Base-by-base conservation (phyloP, 169 alveolate genomes). In the Cryptosporidium canis region DNA sequence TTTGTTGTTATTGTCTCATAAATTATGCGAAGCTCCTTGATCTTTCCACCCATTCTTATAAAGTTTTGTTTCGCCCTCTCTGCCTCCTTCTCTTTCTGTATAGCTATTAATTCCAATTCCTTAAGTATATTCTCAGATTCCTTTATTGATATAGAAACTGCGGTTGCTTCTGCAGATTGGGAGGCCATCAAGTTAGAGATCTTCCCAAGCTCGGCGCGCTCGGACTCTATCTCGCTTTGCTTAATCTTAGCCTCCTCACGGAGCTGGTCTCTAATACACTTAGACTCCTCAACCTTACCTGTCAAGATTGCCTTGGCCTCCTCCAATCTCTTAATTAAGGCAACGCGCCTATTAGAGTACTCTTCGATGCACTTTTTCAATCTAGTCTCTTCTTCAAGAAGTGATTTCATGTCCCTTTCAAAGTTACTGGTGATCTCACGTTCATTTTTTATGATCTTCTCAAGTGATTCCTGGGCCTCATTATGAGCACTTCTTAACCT, bases 401-500 rank as follows among this genome's bases (percentile, higher is more conserved):
- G 41, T 9, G 45, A 61, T 0, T 14, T 66, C 70, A 77, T 77
- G 2, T 77, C 87, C 24, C 27, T 61, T 41, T 37, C 39, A 55
- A 29, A 77, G 33, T 31, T 58, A 5, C 4, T 41, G 21, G 35
- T 56, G 9, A 63, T 24, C 37, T 55, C 87, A 12, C 66, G 47
- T 31, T 77, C 87, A 12, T 77, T 63, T 27, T n/a, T 29, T 4
- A 77, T 58, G 12, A 77, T 58, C 64, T 61, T 45, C 44, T 55
- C 63, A 27, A 77, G 64, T 11, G 58, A 41, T 9, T 77, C 72
- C 39, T 77, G 87, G 31, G 87, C 71, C 24, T 77, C 87, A 33
- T 45, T 48, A 27, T 39, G 61, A 37, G 71, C 71, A 6, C 3
- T 29, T 11, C 71, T 53, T 56, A 77, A 27, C n/a, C 72, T 45